Percentiles rank a stretch among this genome's conserved stretches.
These are phyloP conservation scores for Pyricularia sp. DNA, from an alignment of 2,329 filamentous ascomycete genomes.

Conservation along the genomic window DNA sequence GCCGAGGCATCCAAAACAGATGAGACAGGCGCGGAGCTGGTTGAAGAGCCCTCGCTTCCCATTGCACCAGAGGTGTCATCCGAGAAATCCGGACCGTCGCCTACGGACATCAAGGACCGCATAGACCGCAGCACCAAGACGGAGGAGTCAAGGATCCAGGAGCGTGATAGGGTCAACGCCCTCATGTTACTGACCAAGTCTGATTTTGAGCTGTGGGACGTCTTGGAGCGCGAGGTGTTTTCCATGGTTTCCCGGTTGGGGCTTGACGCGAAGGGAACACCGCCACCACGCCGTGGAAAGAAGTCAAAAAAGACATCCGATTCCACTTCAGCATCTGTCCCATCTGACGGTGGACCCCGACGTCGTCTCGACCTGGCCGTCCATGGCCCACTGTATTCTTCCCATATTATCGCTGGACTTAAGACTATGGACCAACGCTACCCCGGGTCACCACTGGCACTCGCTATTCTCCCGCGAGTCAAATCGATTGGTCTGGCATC, in stretches of 20 bases:
- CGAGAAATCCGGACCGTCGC: background rate
- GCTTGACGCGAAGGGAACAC: background rate
- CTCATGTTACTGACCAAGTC: slow-evolving; percentile 41
- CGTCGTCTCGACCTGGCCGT: slow-evolving; percentile 34
- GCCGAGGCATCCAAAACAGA: background rate
- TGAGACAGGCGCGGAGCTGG: background rate
- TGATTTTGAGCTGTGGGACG: slow-evolving; percentile 53
- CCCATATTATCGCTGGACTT: slow-evolving; percentile 44
- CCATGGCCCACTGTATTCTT: slow-evolving; percentile 52
- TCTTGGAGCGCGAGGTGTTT: slow-evolving; percentile 56
- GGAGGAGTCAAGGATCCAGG: background rate
- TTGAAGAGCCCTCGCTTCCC: background rate
- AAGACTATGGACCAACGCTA: slow-evolving; percentile 45
- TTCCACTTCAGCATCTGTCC: background rate
- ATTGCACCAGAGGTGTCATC: background rate
- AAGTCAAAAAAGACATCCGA: slow-evolving; percentile 6
- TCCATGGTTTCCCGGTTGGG: slow-evolving; percentile 42
- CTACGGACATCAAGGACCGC: background rate
- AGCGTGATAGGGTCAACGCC: slow-evolving; percentile 24
- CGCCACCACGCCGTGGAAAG: slow-evolving; percentile 9
- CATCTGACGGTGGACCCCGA: slow-evolving; percentile 1
- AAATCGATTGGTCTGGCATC: slow-evolving; percentile 55
- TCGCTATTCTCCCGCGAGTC: slow-evolving; percentile 52
- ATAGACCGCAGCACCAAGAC: background rate
- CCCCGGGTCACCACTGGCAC: slow-evolving; percentile 42